phyloP scores from a whole-genome alignment of 345 rosid genomes.

The Linum usitatissimum region DNA sequence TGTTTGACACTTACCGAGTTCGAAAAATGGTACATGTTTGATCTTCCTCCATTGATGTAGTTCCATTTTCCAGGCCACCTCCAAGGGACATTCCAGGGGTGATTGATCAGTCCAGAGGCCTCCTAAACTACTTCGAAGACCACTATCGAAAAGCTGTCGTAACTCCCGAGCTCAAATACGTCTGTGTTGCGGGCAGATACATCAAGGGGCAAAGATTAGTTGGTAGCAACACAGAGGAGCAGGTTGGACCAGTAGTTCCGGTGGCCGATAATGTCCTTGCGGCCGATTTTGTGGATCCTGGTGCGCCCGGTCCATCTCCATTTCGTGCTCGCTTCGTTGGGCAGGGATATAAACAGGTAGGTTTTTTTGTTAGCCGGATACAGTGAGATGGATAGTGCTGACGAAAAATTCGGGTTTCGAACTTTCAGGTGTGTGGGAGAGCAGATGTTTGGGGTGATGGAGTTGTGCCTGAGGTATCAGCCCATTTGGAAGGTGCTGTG shows the following conservation, averaged over 20 bases:
- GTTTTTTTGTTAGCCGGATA: background rate
- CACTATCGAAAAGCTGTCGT: conserved; percentile 68
- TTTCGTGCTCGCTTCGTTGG: conserved; percentile 72
- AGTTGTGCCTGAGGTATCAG: conserved; percentile 81
- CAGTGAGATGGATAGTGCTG: background rate
- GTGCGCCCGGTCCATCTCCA: conserved; percentile 11
- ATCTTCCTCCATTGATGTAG: background rate
- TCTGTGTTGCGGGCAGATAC: conserved; percentile 89
- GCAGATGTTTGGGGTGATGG: conserved; percentile 99
- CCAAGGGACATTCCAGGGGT: conserved; percentile 71
- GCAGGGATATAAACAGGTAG: conserved; percentile 95
- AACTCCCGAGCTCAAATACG: conserved; percentile 64
- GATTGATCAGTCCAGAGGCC: conserved; percentile 91
- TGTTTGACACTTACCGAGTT: conserved; percentile 23
- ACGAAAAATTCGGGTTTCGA: background rate
- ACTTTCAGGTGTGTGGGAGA: conserved; percentile 58
- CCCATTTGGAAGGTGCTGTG: conserved; percentile 72
- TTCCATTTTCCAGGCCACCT: conserved; percentile 52
- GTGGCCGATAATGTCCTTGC: conserved; percentile 26
- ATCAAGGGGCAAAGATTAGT: conserved; percentile 54
- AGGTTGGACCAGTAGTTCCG: conserved; percentile 30
- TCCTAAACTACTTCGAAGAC: conserved; percentile 59
- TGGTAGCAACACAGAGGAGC: conserved; percentile 24
- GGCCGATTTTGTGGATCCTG: conserved; percentile 31
- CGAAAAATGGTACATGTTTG: too few relatives aligned